These are phyloP conservation scores for Hymenoscyphus occultus DNA, from an alignment of 2,329 filamentous ascomycete species.

Conservation along the genomic window DNA sequence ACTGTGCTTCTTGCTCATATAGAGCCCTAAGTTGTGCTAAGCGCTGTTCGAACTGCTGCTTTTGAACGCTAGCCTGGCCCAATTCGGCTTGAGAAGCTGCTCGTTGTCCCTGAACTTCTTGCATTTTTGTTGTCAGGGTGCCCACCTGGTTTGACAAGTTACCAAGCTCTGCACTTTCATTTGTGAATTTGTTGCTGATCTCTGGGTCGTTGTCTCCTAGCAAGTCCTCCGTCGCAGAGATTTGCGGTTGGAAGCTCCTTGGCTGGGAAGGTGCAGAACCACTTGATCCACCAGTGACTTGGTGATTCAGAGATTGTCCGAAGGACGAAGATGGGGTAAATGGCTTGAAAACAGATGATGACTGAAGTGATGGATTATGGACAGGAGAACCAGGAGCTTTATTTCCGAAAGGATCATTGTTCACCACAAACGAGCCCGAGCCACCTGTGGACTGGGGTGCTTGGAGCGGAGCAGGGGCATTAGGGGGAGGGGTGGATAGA, in stretches of 20 bases:
- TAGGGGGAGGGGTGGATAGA: slow-evolving; percentile 47
- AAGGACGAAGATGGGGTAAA: slow-evolving; percentile 93
- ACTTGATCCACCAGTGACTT: slow-evolving; percentile 61
- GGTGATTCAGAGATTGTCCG: slow-evolving; percentile 74
- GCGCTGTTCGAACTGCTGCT: slow-evolving; percentile 87
- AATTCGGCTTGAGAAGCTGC: slow-evolving; percentile 76
- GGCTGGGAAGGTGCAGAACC: slow-evolving; percentile 38
- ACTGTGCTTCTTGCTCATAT: slow-evolving; percentile 91
- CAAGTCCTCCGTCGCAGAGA: slow-evolving; percentile 70
- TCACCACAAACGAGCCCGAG: slow-evolving; percentile 56
- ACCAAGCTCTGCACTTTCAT: slow-evolving; percentile 86
- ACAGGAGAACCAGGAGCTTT: slow-evolving; percentile 31
- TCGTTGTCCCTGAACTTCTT: slow-evolving; percentile 83
- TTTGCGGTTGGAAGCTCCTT: slow-evolving; percentile 42
- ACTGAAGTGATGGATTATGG: slow-evolving; percentile 23
- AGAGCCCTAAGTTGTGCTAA: slow-evolving; percentile 80
- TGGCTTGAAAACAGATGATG: slow-evolving; percentile 65
- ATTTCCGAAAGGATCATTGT: slow-evolving; percentile 44
- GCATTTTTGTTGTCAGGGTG: slow-evolving; percentile 87
- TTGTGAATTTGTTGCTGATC: slow-evolving; percentile 80
- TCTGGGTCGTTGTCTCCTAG: slow-evolving; percentile 89
- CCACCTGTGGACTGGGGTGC: slow-evolving; percentile 71
- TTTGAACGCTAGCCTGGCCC: slow-evolving; percentile 77
- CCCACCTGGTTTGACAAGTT: slow-evolving; percentile 96
- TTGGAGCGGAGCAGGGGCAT: slow-evolving; percentile 32